Percentiles rank a stretch among this genome's conserved stretches.
Evolutionary conservation across 345 rosid genomes (phyloP).

Genomic region (Gossypium herbaceum): DNA sequence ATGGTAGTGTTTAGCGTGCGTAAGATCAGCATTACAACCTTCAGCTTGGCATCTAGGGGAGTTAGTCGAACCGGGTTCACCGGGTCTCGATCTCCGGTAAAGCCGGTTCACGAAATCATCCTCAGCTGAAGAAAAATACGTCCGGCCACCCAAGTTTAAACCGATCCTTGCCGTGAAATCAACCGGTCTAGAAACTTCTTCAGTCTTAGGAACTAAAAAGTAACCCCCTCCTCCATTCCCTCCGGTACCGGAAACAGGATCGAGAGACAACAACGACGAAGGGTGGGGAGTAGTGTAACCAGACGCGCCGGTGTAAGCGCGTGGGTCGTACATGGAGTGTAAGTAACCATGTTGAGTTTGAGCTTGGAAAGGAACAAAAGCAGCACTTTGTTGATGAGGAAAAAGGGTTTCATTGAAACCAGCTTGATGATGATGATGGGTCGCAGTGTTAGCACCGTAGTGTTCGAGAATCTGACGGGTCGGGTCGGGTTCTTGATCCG

Average conservation of each 20-base stretch:
- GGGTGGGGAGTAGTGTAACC: conserved; percentile 27
- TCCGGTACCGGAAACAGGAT: conserved; percentile 22
- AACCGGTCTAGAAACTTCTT: conserved; percentile 42
- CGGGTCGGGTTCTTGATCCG: conserved; percentile 42
- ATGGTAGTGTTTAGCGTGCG: conserved; percentile 91
- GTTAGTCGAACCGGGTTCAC: conserved; percentile 49
- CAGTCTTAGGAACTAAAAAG: conserved; percentile 61
- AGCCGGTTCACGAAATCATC: conserved; percentile 86
- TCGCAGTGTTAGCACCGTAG: conserved; percentile 26
- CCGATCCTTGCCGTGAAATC: conserved; percentile 72
- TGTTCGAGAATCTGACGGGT: conserved; percentile 47
- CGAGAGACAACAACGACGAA: conserved; percentile 47
- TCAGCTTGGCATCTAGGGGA: conserved; percentile 89
- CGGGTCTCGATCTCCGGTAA: conserved; percentile 70
- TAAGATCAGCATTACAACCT: conserved; percentile 91
- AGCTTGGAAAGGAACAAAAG: conserved; percentile 26
- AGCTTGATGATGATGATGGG: conserved; percentile 22
- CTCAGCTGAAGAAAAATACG: conserved; percentile 86
- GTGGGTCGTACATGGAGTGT: conserved; percentile 47
- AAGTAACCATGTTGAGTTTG: conserved; percentile 27
- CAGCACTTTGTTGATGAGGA: conserved; percentile 24
- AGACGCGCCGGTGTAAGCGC: conserved; percentile 39
- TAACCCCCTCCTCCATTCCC: conserved; percentile 32
- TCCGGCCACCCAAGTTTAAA: conserved; percentile 81
- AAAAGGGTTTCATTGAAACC: conserved; percentile 27